Evolutionary conservation across 202 grass and related monocot genomes (phyloP).

Genomic region (Schoenoplectus triqueter): DNA sequence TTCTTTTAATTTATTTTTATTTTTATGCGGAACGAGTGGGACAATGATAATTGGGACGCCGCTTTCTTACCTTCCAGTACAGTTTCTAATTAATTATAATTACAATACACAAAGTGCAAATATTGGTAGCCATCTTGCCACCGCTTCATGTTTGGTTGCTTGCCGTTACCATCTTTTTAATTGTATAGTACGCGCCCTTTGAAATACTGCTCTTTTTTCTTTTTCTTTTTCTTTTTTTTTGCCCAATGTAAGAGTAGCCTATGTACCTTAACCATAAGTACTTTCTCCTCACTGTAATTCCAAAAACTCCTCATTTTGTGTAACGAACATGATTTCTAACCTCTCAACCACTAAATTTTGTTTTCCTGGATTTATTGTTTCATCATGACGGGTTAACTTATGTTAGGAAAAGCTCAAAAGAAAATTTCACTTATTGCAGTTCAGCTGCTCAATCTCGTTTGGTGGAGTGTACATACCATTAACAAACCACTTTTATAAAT

Average conservation of each 20-base stretch:
- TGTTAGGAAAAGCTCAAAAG: conserved; percentile 7
- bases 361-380: conserved; percentile 5
- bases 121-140: background rate
- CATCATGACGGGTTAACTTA: background rate
- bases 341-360: background rate
- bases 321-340: background rate
- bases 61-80: background rate
- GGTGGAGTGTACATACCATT: conserved; percentile 21
- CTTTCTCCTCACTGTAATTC: background rate
- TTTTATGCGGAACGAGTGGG: background rate
- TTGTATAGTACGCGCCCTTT: background rate
- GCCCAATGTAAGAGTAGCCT: background rate
- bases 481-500: conserved; percentile 19
- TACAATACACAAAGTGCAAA: background rate
- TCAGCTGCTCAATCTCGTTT: conserved; percentile 25
- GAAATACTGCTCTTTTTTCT: background rate
- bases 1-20: background rate
- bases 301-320: background rate
- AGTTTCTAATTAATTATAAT: no score
- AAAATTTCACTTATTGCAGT: background rate
- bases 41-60: background rate
- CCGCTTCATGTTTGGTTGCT: background rate
- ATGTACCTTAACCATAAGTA: background rate
- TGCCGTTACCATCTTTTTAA: background rate
- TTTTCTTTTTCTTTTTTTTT: no score